phyloP scores from a whole-genome alignment of 139 green algal species.

The Chlorella sp. region DNA sequence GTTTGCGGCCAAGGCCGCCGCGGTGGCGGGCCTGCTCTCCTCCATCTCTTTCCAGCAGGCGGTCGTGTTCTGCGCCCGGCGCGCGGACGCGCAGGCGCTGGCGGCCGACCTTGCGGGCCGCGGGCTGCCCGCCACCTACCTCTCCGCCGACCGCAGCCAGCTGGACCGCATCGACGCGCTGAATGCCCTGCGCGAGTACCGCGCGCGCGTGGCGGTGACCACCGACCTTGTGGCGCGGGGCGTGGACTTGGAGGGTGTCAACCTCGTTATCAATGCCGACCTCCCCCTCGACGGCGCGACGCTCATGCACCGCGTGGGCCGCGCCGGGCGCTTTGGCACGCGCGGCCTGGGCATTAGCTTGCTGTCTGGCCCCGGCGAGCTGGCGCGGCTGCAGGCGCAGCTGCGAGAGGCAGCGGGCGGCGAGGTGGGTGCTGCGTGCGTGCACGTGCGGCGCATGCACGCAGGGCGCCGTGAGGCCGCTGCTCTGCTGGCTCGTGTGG shows the following conservation, averaged over 20 bases:
- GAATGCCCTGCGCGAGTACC: conserved; percentile 60
- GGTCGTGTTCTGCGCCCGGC: conserved; percentile 75
- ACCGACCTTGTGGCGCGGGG: conserved; percentile 83
- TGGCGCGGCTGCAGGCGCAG: conserved; percentile 6
- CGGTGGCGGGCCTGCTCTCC: conserved; percentile 39
- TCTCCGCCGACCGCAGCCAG: conserved; percentile 66
- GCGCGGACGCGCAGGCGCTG: conserved; percentile 63
- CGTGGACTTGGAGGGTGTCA: conserved; percentile 82
- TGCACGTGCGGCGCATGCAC: neutral
- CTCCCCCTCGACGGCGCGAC: conserved; percentile 61
- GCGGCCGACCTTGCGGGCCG: conserved; percentile 43
- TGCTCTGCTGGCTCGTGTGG: neutral
- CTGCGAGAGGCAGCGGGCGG: conserved; percentile 11
- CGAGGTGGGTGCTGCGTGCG: neutral
- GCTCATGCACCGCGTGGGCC: conserved; percentile 68
- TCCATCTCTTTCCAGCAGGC: conserved; percentile 72
- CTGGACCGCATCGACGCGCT: conserved; percentile 60
- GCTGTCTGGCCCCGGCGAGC: conserved; percentile 25
- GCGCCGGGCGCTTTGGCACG: conserved; percentile 82
- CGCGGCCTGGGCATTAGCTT: conserved; percentile 64
- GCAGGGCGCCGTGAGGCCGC: neutral
- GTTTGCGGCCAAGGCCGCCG: conserved; percentile 45
- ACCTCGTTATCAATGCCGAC: conserved; percentile 82
- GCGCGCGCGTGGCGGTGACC: conserved; percentile 67
- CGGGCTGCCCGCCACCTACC: conserved; percentile 62